Percentiles rank a stretch among this genome's conserved stretches.
Conservation (phyloP, 2,329 filamentous ascomycete species). For the Penicillium sp. region DNA sequence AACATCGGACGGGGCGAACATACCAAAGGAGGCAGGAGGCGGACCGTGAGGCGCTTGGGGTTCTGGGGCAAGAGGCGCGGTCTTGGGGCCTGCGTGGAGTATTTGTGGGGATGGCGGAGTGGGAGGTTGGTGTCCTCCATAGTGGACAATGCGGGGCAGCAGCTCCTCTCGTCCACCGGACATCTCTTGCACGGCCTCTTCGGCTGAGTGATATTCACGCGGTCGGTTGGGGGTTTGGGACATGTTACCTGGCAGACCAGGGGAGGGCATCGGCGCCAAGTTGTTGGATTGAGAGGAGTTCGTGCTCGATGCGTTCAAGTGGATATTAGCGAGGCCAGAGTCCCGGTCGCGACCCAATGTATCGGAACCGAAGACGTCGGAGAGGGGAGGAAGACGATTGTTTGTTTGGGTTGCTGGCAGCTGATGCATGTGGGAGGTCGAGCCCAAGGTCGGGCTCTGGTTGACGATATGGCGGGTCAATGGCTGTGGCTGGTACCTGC, state of each 20-base stretch:
- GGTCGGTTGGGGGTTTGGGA: constrained; percentile 61
- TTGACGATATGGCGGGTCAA: constrained; percentile 76
- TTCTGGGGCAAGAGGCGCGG: constrained; percentile 33
- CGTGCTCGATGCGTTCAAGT: constrained; percentile 61
- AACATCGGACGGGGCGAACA: constrained; percentile 28
- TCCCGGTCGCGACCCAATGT: constrained; percentile 55
- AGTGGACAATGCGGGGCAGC: constrained; percentile 90
- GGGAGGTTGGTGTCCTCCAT: constrained; percentile 88
- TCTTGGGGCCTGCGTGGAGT: constrained; percentile 31
- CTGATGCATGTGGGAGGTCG: constrained; percentile 87
- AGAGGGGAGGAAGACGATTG: constrained; percentile 89
- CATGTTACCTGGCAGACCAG: constrained; percentile 62
- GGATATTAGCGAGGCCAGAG: constrained; percentile 36
- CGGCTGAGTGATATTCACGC: constrained; percentile 90
- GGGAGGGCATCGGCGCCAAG: constrained; percentile 72
- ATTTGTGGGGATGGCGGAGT: constrained; percentile 74
- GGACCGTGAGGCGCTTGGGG: constrained; percentile 66
- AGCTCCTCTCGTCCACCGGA: constrained; percentile 90
- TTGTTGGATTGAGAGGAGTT: constrained; percentile 64
- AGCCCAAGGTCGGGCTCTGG: constrained; percentile 77
- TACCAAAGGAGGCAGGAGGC: constrained; percentile 51
- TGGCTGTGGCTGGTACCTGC: constrained; percentile 75
- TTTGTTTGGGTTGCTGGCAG: constrained; percentile 82
- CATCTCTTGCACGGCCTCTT: constrained; percentile 88
- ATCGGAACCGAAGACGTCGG: constrained; percentile 85